Evolutionary conservation across 257 asterid genomes (phyloP), one percentile per base, ranked within the genome.

Genomic region (Salvia hispanica): DNA sequence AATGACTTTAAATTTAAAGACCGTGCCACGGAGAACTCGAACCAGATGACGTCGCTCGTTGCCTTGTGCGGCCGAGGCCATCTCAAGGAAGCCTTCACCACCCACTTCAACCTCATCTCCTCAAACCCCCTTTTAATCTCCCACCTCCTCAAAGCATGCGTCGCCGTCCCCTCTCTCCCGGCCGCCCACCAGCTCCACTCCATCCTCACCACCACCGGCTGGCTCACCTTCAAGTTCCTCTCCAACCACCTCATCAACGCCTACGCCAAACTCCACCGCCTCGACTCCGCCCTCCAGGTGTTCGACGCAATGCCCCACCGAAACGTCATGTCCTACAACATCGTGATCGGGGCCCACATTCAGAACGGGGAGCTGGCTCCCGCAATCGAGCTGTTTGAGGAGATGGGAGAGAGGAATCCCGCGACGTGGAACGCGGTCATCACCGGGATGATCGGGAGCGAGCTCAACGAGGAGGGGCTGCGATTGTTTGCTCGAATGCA

Each of bases 361-460:
- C 92, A 83, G 50, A 72, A 60, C 18, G 95, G 88, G 4, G 78
- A 90, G 14, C 71, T 88, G 81, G 85, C 58, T 37, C 15, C 71
- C 18, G 94, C 98, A 1, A 25, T 72, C 51, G 75, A 78, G 75
- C 7, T 88, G 36, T 93, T 93, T 79, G 68, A 86, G 13, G 78
- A 78, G 72, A 90, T 93, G 98, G 76, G 66, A 42, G 74, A 31
- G 21, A 86, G 88, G 65, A 93, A 93, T 76, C 74, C 86, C n/a
- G 96, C 95, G 58, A 71, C 98, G 3, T 93, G 98, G 98, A 93
- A 93, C 42, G 97, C 97, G 0, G 76, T 93, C 71, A 80, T 93
- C 31, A 72, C 88, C 3, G 98, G 95, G 57, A 45, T 84, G 81
- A 81, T 88, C 69, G 82, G 81, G 62, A 79, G 67, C 14, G 94